Conservation (phyloP, 2,329 filamentous ascomycete species). For the Sclerotinia nivalis region DNA sequence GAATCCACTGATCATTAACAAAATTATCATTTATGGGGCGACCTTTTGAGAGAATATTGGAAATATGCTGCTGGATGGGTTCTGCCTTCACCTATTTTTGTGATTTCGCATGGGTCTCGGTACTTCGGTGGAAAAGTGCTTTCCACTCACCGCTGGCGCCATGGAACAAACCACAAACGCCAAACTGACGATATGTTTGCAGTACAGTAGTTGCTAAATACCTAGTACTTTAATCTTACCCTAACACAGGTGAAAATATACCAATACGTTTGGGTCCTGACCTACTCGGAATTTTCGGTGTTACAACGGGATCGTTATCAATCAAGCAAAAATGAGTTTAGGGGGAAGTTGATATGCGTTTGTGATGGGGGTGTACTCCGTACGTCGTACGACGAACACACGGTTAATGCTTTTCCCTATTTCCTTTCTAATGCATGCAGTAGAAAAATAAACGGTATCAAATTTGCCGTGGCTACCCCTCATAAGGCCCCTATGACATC, state of each 20-base stretch:
- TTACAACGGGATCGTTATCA: constrained; percentile 15
- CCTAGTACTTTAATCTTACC: neutral
- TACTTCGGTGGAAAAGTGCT: neutral
- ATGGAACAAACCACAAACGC: neutral
- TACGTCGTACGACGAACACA: neutral
- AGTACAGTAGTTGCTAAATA: neutral
- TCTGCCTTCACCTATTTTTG: neutral
- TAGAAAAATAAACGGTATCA: neutral
- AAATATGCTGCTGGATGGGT: constrained; percentile 9
- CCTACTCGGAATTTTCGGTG: constrained; percentile 3
- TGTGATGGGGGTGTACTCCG: neutral
- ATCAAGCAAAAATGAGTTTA: constrained; percentile 3
- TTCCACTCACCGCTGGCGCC: neutral
- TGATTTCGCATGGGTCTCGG: neutral
- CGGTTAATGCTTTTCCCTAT: neutral
- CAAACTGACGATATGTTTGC: neutral
- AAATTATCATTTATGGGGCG: neutral
- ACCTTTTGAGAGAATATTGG: neutral
- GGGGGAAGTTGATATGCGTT: neutral
- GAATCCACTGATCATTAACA: constrained; percentile 17
- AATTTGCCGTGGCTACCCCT: neutral
- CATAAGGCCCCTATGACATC: neutral
- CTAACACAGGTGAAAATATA: neutral
- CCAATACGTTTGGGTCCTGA: neutral
- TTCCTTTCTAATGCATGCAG: neutral